Evolutionary conservation across 2,329 filamentous ascomycete species (phyloP).

Genomic region (Neopestalotiopsis sp.): DNA sequence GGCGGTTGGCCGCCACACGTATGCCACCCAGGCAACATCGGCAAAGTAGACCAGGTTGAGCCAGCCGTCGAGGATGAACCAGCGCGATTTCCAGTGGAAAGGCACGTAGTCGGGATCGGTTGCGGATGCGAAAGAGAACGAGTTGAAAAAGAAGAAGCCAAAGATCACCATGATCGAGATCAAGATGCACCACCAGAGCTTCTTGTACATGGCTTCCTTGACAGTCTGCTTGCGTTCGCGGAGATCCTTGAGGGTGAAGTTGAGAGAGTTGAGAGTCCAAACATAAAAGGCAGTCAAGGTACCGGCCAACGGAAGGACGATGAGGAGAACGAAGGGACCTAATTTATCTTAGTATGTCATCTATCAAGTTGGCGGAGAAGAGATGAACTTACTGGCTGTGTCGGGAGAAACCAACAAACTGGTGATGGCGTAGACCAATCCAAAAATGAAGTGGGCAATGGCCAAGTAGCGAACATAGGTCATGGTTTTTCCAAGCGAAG

Average conservation of each 20-base stretch:
- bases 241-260: conserved; percentile 95
- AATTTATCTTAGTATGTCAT: conserved; percentile 26
- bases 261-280: conserved; percentile 96
- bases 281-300: conserved; percentile 97
- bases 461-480: conserved; percentile 90
- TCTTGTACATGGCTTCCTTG: conserved; percentile 96
- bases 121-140: conserved; percentile 88
- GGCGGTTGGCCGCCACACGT: conserved; percentile 93
- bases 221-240: conserved; percentile 90
- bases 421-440: conserved; percentile 89
- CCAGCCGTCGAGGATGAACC: conserved; percentile 98
- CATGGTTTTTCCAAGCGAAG: conserved; percentile 90
- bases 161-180: conserved; percentile 94
- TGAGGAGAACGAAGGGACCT: conserved; percentile 89
- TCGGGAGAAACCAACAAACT: conserved; percentile 90
- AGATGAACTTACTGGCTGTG: conserved; percentile 64
- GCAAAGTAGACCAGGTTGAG: conserved; percentile 94
- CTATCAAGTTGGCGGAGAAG: background rate
- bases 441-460: conserved; percentile 92
- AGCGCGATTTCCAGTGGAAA: conserved; percentile 95
- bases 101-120: conserved; percentile 89
- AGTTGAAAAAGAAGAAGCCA: conserved; percentile 98
- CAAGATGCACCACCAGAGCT: conserved; percentile 97
- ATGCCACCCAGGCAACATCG: conserved; percentile 91
- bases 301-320: conserved; percentile 88